Evolutionary conservation across 169 alveolate genomes (phyloP).

Genomic region (Miamiensis avidus): DNA sequence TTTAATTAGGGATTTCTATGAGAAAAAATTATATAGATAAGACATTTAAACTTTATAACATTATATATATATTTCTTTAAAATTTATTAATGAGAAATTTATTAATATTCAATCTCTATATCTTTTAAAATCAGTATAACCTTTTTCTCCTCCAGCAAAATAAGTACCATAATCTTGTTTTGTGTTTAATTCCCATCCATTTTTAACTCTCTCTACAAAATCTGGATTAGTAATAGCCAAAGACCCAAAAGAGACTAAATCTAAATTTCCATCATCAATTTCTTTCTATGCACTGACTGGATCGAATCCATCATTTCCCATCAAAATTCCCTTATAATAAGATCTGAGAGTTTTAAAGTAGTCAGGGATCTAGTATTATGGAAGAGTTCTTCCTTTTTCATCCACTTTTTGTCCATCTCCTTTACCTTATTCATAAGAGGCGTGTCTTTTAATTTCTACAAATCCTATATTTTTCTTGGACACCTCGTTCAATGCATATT

Average conservation of each 20-base stretch:
- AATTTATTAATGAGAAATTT: too few relatives aligned
- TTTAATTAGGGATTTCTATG: too few relatives aligned
- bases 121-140: slow-evolving; percentile 18
- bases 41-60: too few relatives aligned
- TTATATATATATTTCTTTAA: too few relatives aligned
- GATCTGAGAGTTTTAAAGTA: slow-evolving; percentile 10
- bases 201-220: slow-evolving; percentile 14
- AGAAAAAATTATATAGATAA: too few relatives aligned
- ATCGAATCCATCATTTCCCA: slow-evolving; percentile 1
- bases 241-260: slow-evolving; percentile 3
- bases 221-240: slow-evolving; percentile 34
- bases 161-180: not conserved
- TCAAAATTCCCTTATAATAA: not conserved
- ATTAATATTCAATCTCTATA: too few relatives aligned
- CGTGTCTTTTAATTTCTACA: slow-evolving; percentile 41
- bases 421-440: not conserved
- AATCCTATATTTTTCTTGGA: slow-evolving; percentile 36
- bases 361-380: slow-evolving; percentile 2
- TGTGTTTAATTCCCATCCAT: too few relatives aligned
- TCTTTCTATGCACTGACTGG: not conserved
- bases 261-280: not conserved
- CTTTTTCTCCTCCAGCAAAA: slow-evolving; percentile 15
- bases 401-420: too few relatives aligned
- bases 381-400: slow-evolving; percentile 1
- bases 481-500: slow-evolving; percentile 21